A percentile compares a stretch with the other conserved stretches of the same genome.
Conservation (phyloP, 805 yeast genomes). For the Candida caryicola region DNA sequence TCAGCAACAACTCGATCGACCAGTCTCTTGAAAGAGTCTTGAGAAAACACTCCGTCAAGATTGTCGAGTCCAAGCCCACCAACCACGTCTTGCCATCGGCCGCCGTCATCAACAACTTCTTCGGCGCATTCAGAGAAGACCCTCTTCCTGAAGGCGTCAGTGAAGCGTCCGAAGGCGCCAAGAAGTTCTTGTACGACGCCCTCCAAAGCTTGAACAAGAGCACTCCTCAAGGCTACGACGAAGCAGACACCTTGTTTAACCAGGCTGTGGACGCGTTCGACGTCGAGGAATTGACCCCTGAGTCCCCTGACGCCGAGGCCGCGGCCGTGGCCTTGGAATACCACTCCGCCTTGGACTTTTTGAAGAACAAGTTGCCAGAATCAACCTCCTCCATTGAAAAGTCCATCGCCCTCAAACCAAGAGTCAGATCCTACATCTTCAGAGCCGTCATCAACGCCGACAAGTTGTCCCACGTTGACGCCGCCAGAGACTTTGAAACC, state of each 20-base stretch:
- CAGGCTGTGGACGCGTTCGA: constrained; percentile 56
- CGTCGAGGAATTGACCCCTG: constrained; percentile 28
- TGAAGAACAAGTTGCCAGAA: constrained; percentile 65
- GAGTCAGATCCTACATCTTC: constrained; percentile 78
- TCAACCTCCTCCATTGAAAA: constrained; percentile 64
- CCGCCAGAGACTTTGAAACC: constrained; percentile 61
- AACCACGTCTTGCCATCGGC: constrained; percentile 71
- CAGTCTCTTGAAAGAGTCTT: constrained; percentile 82
- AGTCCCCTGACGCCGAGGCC: constrained; percentile 37
- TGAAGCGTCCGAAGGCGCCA: constrained; percentile 57
- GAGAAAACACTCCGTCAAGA: constrained; percentile 71
- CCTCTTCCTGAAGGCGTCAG: constrained; percentile 46
- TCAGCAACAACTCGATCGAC: constrained; percentile 74
- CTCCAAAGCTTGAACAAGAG: constrained; percentile 51
- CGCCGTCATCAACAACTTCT: constrained; percentile 79
- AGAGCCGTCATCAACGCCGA: constrained; percentile 84
- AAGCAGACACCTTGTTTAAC: constrained; percentile 55
- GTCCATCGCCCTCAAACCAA: constrained; percentile 66
- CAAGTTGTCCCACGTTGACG: constrained; percentile 58
- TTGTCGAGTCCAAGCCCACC: constrained; percentile 56
- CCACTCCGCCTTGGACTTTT: constrained; percentile 76
- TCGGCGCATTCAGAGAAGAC: constrained; percentile 76
- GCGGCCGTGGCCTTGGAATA: constrained; percentile 79
- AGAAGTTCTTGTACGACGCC: constrained; percentile 63
- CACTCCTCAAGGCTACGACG: constrained; percentile 58